Base-by-base conservation (phyloP, 2,329 filamentous ascomycete species). In the Aspergillus udagawae region DNA sequence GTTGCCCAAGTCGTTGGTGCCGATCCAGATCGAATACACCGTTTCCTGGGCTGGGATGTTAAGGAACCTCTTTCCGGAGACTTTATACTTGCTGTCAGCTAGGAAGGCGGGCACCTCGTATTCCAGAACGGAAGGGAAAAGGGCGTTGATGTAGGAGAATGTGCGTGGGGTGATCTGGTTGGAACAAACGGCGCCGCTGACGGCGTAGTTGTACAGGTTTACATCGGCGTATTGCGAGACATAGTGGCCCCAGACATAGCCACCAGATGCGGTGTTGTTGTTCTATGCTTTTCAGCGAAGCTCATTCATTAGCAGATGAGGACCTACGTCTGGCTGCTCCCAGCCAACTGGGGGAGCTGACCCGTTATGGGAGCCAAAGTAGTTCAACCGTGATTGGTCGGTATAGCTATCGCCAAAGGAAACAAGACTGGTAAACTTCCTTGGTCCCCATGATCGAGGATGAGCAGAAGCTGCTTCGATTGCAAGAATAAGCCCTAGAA, bases 401-500 rank as follows among this genome's bases (percentile, higher is more conserved):
- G 88, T 90, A 67, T 88, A 92, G 72, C 87, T 90, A 71, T 91
- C 87, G 12, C 89, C 88, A 67, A 92, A 91, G 0, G 85, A 80
- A 42, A 91, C 82, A 48, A 91, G 70, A 52, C 85, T 87, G 29
- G 83, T 79, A 67, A 90, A 85, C 41, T 77, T 76, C 35, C 73
- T 72, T 44, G 80, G 65, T 12, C 62, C 60, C 68, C 68, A 71
- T 20, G 42, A 45, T 45, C 20, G 42, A 45, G 42, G 42, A 23
- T 23, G 20, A 23, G 42, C 42, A 5, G 42, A 45, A 21, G 21
- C 42, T 23, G 10, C 42, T 5, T 45, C 42, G 42, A 45, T 20
- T 23, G 42, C 42, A 23, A 45, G 20, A 23, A 23, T 14, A 4
- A 45, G 42, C n/a, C 42, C 8, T 23, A 45, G n/a, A 20, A 45